Percentiles rank a stretch among this genome's conserved stretches.
Evolutionary conservation across 2,329 filamentous ascomycete genomes (phyloP).

Genomic region (Fusarium coffeatum): DNA sequence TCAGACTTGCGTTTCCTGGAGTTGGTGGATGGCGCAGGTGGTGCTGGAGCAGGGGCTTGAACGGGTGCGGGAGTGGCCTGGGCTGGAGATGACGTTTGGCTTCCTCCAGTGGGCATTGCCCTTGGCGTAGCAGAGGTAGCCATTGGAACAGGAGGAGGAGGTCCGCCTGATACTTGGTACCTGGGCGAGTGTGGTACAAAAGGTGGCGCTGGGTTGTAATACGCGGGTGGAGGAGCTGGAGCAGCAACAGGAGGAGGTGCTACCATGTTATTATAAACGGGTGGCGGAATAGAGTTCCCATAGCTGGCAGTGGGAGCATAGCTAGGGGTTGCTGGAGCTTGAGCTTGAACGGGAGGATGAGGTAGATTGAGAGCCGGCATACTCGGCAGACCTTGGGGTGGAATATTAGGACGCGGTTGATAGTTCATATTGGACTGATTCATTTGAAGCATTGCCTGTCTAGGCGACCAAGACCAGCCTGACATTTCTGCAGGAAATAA

Average conservation of each 20-base stretch:
- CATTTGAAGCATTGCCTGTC: constrained; percentile 33
- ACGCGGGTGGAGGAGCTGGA: constrained; percentile 4
- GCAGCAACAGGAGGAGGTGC: constrained; percentile 5
- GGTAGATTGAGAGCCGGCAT: constrained; percentile 18
- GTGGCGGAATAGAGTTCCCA: constrained; percentile 2
- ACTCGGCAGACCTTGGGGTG: constrained; percentile 8
- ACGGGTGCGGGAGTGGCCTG: neutral
- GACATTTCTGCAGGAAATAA: constrained; percentile 16
- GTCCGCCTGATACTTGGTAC: neutral
- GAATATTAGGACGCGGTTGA: constrained; percentile 6
- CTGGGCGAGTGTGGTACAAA: constrained; percentile 13
- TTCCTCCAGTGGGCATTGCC: neutral
- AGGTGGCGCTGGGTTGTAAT: constrained; percentile 24
- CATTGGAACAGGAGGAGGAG: neutral
- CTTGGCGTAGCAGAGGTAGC: neutral
- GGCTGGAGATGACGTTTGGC: neutral
- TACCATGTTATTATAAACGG: neutral
- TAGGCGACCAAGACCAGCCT: constrained; percentile 36
- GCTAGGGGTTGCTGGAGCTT: neutral
- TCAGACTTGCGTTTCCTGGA: constrained; percentile 44
- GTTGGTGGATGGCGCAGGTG: constrained; percentile 1
- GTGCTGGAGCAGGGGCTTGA: neutral
- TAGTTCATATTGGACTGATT: constrained; percentile 2
- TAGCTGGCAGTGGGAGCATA: neutral
- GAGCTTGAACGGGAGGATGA: constrained; percentile 6